Evolutionary conservation across 108 stramenopile genomes (phyloP), one percentile per base, ranked within the genome.

Genomic region (Pseudonitzschia pungens): DNA sequence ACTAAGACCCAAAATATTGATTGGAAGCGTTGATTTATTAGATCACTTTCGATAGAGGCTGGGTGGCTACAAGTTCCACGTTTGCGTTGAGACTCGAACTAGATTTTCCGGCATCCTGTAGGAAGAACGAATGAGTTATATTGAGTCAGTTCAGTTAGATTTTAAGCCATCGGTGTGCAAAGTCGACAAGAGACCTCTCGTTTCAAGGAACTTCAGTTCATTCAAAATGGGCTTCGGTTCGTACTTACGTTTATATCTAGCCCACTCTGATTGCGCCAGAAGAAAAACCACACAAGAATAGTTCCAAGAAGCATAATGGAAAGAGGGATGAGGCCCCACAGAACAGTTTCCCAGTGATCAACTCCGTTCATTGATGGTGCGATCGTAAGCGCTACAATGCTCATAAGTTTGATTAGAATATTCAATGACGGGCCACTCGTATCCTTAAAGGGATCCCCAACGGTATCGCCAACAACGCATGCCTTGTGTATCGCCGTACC

Each of bases 341-440:
- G 81, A 83, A 84, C 89, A 12, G 44, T 74, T 22, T 81, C 84
- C 92, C 90, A 93, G 60, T 88, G 79, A 33, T 76, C 77, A 63
- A 74, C 53, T 8, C 76, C 80, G 14, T 75, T 71, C 72, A 95
- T 77, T 68, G 88, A 60, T 53, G 92, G 90, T 26, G 92, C 93
- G 55, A 94, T 74, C 24, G 89, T 91, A 24, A 96, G 73, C 3
- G 85, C 77, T 57, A 96, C 86, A 55, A 95, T 94, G 66, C 91
- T 90, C 90, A 96, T 92, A 58, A 97, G 83, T 80, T 98, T 98
- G 80, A 98, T 97, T 41, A 96, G 72, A 58, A 98, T 95, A 78
- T 98, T 93, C 56, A 98, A 74, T 4, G 95, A 67, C 16, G 97
- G 97, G 12, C 97, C 94, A 24, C 83, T 83, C 6, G 94, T 93